Base-by-base conservation (phyloP, 257 asterid genomes). In the Nicotiana paniculata region DNA sequence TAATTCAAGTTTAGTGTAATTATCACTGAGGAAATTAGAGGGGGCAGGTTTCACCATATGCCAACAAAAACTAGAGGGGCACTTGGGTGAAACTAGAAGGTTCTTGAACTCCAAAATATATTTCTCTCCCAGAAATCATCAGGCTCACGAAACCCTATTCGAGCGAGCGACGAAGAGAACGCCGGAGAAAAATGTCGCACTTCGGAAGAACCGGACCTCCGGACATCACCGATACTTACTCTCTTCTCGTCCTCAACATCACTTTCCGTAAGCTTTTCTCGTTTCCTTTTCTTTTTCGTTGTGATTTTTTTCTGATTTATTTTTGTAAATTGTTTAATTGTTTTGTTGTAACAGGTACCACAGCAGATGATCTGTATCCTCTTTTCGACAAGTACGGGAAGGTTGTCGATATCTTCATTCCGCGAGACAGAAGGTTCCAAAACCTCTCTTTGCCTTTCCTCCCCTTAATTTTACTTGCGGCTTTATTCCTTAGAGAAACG, bases 381-480 rank as follows among this genome's bases (percentile, higher is more conserved):
- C 91, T 90, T 11, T 94, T 94, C 76, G 95, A 93, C 77, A 93
- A 91, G 93, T 91, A 93, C 32, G 98, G 98, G 0, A 91, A 94
- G 80, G 98, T 93, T 15, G 95, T 94, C 26, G 97, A 93, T 86
- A 93, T 94, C 77, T 94, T 93, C 85, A 94, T 94, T 76, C 98
- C 98, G 61, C 85, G 97, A 9, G 97, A 93, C 89, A 85, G 97
- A 76, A 94, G 97, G 98, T 94, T 82, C 72, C 16, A 48, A 21
- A 67, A 72, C 32, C 32, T 80, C n/a, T 9, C 39, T 26, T 74
- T 26, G 16, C 26, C 43, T 48, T 26, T 74, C 13, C 15, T 3
- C 1, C 33, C 9, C 3, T 32, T 15, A 65, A 65, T 7, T 65
- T 28, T 64, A 54, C 35, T n/a, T 15, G 74, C 74, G 24, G 21